Evolutionary conservation across 352 stramenopile genomes (phyloP).

Genomic region (Pythium aquatile): DNA sequence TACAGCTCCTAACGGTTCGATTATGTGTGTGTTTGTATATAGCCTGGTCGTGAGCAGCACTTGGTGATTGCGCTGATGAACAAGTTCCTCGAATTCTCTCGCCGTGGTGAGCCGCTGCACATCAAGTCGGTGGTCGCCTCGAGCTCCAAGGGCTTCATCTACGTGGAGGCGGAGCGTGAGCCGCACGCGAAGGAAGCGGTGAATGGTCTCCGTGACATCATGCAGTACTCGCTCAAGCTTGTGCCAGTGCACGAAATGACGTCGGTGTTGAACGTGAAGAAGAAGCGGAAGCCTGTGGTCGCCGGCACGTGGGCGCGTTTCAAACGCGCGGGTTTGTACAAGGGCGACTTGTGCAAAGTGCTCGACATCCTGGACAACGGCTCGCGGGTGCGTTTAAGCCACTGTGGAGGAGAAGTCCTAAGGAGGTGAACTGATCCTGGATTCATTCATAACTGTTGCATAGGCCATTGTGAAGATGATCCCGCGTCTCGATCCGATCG

Average conservation of each 20-base stretch:
- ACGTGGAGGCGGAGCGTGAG: conserved; percentile 85
- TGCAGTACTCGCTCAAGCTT: conserved; percentile 88
- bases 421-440: background rate
- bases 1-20: background rate
- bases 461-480: conserved; percentile 87
- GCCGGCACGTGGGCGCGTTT: conserved; percentile 80
- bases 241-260: conserved; percentile 90
- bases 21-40: conserved; percentile 7
- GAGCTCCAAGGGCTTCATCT: conserved; percentile 89
- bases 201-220: conserved; percentile 80
- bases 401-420: background rate
- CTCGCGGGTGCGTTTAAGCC: conserved; percentile 41
- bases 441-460: background rate
- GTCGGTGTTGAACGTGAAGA: conserved; percentile 85
- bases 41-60: conserved; percentile 82
- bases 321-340: conserved; percentile 86
- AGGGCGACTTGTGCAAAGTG: conserved; percentile 87
- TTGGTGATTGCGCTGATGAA: conserved; percentile 88
- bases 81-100: conserved; percentile 86
- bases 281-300: conserved; percentile 77
- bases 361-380: conserved; percentile 86
- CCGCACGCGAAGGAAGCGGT: conserved; percentile 83
- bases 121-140: conserved; percentile 87
- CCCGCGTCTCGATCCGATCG: conserved; percentile 73
- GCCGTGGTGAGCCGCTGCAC: conserved; percentile 77